Evolutionary conservation across 2,329 filamentous ascomycete genomes (phyloP), one percentile per base, ranked within the genome.

Genomic region (Aspergillus intermedius): DNA sequence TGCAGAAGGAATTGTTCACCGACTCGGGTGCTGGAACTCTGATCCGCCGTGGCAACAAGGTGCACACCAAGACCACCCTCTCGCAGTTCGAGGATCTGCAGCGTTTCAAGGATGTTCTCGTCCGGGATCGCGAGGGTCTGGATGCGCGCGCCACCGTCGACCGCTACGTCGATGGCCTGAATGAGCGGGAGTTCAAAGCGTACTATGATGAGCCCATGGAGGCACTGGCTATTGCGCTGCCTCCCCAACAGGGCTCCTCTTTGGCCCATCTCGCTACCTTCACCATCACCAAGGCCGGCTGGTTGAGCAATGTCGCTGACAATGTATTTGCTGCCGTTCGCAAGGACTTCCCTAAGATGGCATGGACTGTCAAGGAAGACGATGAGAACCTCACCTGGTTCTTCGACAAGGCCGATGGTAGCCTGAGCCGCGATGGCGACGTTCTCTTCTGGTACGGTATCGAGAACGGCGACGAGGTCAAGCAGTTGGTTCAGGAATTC

Each of bases 341-440:
- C 78, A 94, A 95, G 71, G 91, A 96, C 64, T 87, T 91, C 69
- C 84, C 90, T 48, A 89, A 86, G 73, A 78, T 97, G 56, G 87
- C 89, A 55, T 98, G 91, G 91, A 95, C 90, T n/a, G 91, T 96
- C 52, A 91, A 88, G 74, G 86, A 91, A 63, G 87, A 94, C 58
- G 91, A 97, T 61, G 91, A 97, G 78, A 96, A 97, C 68, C 77
- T 97, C 60, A 91, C 89, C 9, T 97, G 91, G 93, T 96, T 97
- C 77, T 94, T 95, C 59, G 91, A 95, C 71, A 95, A 95, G 78
- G 87, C 91, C 8, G 90, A 96, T 59, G 91, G 93, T 49, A 95
- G 88, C 70, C 80, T 96, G 60, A 88, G 86, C 54, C 83, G 84
- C 48, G 83, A 88, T 58, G 89, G 89, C 50, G 88, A 91, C 63